A percentile compares a stretch with the other conserved stretches of the same genome.
phyloP scores from a whole-genome alignment of 257 asterid genomes.

The Przewalskia tangutica region DNA sequence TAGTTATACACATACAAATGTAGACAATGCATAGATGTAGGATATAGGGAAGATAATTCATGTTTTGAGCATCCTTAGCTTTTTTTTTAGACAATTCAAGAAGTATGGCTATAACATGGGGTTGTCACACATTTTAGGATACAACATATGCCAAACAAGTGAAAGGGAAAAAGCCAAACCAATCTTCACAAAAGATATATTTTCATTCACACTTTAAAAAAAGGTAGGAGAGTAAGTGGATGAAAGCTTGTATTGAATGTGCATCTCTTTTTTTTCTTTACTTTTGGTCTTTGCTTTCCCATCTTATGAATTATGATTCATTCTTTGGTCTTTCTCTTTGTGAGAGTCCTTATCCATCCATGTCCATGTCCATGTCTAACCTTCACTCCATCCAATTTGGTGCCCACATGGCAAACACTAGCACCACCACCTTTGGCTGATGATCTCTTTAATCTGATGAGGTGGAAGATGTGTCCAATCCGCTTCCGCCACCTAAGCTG shows the following conservation, averaged over 20 bases:
- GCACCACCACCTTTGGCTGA: constrained; percentile 27
- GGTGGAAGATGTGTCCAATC: constrained; percentile 69
- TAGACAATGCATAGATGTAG: neutral
- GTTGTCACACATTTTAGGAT: constrained; percentile 1
- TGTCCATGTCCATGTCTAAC: constrained; percentile 44
- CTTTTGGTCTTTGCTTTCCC: constrained; percentile 3
- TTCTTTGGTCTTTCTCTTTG: constrained; percentile 50
- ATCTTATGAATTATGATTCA: constrained; percentile 19
- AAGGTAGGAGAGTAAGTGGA: neutral
- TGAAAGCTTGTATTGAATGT: neutral
- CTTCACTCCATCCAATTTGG: constrained; percentile 47
- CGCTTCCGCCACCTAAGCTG: constrained; percentile 67
- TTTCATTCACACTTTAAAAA: neutral
- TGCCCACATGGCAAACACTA: constrained; percentile 51
- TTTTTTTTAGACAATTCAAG: neutral
- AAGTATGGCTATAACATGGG: neutral
- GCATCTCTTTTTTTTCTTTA: neutral
- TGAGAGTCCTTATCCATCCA: constrained; percentile 65
- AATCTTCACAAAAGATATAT: constrained; percentile 1
- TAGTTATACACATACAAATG: neutral
- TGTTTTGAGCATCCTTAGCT: neutral
- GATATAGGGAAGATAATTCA: neutral
- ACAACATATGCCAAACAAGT: constrained; percentile 2
- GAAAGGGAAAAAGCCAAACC: neutral
- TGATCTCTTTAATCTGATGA: constrained; percentile 61